A percentile compares a stretch with the other conserved stretches of the same genome.
Evolutionary conservation across 345 rosid species (phyloP).

Genomic region (Dovyalis caffra): DNA sequence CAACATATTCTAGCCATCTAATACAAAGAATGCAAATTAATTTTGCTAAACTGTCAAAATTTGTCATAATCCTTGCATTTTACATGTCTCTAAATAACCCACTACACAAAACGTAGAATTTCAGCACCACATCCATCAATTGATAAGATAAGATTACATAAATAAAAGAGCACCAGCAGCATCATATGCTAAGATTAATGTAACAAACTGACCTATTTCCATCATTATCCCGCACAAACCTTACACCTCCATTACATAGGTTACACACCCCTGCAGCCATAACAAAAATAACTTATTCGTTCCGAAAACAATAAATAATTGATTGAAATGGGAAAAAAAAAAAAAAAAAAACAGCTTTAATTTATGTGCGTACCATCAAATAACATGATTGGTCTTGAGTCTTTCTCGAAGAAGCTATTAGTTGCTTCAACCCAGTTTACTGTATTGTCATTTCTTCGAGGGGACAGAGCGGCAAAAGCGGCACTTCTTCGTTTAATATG

Average conservation of each 20-base stretch:
- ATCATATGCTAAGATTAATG: not conserved
- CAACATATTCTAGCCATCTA: too few species aligned
- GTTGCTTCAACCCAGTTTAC: conserved; percentile 59
- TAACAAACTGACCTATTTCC: conserved; percentile 49
- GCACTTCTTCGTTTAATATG: conserved; percentile 27
- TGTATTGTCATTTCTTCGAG: conserved; percentile 25
- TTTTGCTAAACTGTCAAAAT: not conserved
- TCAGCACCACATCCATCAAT: not conserved
- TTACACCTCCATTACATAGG: conserved; percentile 88
- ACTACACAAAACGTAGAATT: not conserved
- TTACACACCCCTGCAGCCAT: conserved; percentile 68
- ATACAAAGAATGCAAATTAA: too few species aligned
- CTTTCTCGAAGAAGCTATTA: conserved; percentile 63
- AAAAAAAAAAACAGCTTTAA: not conserved
- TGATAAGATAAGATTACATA: not conserved
- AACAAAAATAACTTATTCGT: too few species aligned
- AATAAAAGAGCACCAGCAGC: too few species aligned
- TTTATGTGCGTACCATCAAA: conserved; percentile 62
- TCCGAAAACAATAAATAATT: not conserved
- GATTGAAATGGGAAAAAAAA: too few species aligned
- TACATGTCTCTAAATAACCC: not conserved
- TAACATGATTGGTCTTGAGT: conserved; percentile 82
- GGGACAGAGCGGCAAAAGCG: conserved; percentile 37
- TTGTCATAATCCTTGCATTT: not conserved
- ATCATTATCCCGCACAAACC: conserved; percentile 70